These are phyloP conservation scores for Acacia crassicarpa DNA, from an alignment of 306 rosid genomes.

Conservation along the genomic window DNA sequence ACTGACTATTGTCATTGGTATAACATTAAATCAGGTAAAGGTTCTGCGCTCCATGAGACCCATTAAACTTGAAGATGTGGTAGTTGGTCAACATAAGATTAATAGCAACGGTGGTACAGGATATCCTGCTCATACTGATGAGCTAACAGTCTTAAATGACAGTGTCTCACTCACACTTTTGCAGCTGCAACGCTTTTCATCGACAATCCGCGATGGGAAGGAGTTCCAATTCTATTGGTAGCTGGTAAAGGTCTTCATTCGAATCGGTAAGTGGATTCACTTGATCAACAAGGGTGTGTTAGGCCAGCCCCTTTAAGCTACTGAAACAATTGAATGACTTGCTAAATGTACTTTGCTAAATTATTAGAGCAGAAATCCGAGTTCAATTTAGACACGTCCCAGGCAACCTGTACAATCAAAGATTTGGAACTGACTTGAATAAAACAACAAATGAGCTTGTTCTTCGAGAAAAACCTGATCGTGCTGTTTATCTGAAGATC, in stretches of 20 bases:
- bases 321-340: background rate
- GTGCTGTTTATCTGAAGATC: conserved; percentile 66
- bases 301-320: too few species aligned
- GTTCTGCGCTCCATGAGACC: conserved; percentile 64
- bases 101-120: conserved; percentile 46
- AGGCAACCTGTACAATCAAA: conserved; percentile 61
- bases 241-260: conserved; percentile 73
- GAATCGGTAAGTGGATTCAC: conserved; percentile 39
- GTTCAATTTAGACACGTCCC: conserved; percentile 73
- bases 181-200: conserved; percentile 67
- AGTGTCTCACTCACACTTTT: conserved; percentile 67
- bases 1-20: background rate
- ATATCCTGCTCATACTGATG: conserved; percentile 56
- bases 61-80: conserved; percentile 58
- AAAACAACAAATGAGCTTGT: conserved; percentile 72
- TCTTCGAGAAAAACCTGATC: conserved; percentile 64
- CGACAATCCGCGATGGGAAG: conserved; percentile 68
- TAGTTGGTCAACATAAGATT: conserved; percentile 65
- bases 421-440: conserved; percentile 43
- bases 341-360: background rate
- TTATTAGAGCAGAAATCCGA: conserved; percentile 65
- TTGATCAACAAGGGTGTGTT: background rate
- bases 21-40: conserved; percentile 50
- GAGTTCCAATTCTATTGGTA: conserved; percentile 67
- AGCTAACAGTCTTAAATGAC: conserved; percentile 51